phyloP scores from a whole-genome alignment of 768 basidiomycete species.

The Naematelia encephala region DNA sequence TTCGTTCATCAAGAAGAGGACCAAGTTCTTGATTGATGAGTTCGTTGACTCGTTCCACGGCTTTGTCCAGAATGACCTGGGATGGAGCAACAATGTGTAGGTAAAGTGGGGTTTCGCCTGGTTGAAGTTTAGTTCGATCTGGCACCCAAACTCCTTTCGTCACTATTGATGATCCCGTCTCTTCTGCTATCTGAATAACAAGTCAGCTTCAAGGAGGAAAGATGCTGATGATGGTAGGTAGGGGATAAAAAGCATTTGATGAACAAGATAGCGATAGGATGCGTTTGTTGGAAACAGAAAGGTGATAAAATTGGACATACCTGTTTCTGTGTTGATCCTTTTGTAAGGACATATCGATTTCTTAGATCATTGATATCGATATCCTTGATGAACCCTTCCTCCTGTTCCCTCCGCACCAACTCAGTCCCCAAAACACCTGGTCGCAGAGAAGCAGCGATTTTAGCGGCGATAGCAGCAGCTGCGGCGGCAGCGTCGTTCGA shows the following conservation, averaged over 20 bases:
- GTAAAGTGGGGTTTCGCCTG: slow-evolving; percentile 89
- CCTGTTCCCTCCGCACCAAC: slow-evolving; percentile 57
- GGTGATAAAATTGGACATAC: slow-evolving; percentile 55
- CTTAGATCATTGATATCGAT: slow-evolving; percentile 96
- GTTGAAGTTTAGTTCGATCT: slow-evolving; percentile 82
- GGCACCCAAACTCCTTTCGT: slow-evolving; percentile 97
- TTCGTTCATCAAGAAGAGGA: slow-evolving; percentile 51
- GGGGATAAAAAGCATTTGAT: no score
- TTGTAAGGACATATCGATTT: slow-evolving; percentile 91
- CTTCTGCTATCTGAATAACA: slow-evolving; percentile 71
- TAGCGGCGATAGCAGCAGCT: slow-evolving; percentile 80
- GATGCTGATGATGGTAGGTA: no score
- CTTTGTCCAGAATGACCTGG: slow-evolving; percentile 51
- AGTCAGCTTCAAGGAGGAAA: neutral
- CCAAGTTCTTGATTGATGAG: slow-evolving; percentile 53
- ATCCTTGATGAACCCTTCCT: slow-evolving; percentile 79
- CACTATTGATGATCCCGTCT: slow-evolving; percentile 86
- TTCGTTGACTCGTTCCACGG: slow-evolving; percentile 51
- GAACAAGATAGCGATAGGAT: no score
- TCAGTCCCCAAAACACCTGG: slow-evolving; percentile 47
- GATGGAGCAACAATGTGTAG: slow-evolving; percentile 76
- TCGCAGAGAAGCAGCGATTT: slow-evolving; percentile 66
- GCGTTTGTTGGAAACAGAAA: no score
- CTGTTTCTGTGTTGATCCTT: slow-evolving; percentile 85
- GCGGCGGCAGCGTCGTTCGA: slow-evolving; percentile 55